Evolutionary conservation across 169 alveolate genomes (phyloP).

Genomic region (Eimeria necatrix): DNA sequence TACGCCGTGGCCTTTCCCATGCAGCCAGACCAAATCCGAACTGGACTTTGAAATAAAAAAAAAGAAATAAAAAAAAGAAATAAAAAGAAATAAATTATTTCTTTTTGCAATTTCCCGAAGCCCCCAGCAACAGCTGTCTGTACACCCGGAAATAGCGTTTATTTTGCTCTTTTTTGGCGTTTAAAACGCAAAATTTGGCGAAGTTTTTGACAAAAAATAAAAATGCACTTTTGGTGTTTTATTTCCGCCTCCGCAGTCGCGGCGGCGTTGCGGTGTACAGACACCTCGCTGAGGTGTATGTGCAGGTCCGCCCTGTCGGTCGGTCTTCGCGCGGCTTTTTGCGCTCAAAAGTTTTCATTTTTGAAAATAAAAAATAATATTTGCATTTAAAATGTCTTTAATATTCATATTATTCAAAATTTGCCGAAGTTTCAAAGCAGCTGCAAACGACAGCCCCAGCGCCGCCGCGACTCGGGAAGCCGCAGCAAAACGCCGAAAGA

Average conservation of each 20-base stretch:
- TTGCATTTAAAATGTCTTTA: not conserved
- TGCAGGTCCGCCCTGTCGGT: no score
- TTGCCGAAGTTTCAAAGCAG: not conserved
- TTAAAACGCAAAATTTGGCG: no score
- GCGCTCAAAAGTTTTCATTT: not conserved
- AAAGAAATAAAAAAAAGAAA: not conserved
- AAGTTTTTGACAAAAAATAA: no score
- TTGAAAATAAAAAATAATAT: no score
- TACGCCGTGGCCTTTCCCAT: slow-evolving; percentile 54
- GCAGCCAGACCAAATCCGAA: slow-evolving; percentile 50
- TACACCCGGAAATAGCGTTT: not conserved
- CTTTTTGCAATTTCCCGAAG: no score
- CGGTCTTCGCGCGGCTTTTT: no score
- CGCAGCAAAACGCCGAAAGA: not conserved
- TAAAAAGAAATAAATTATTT: not conserved
- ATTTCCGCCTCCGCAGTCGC: no score
- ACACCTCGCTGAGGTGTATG: no score
- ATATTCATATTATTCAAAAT: not conserved
- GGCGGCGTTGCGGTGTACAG: no score
- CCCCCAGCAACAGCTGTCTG: not conserved
- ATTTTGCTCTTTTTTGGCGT: not conserved
- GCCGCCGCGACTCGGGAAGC: not conserved
- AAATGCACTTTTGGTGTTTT: no score
- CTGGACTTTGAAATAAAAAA: not conserved
- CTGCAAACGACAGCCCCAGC: not conserved